These are phyloP conservation scores for Nicotiana tabacum DNA, from an alignment of 257 asterid genomes.

Conservation along the genomic window DNA sequence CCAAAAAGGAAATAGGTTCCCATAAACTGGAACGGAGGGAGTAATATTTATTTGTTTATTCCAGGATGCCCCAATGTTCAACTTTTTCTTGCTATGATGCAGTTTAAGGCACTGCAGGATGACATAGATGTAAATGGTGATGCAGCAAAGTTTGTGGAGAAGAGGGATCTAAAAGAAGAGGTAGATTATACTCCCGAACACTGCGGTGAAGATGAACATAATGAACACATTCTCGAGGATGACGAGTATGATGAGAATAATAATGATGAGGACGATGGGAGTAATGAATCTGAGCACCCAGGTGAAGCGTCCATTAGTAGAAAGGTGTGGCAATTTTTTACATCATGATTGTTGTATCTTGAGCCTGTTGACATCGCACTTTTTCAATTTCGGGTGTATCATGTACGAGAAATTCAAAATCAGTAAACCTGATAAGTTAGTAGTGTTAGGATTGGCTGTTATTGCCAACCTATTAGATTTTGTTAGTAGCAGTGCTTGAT, in stretches of 20 bases:
- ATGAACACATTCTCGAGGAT: conserved; percentile 33
- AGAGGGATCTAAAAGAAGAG: conserved; percentile 37
- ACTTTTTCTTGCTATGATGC: conserved; percentile 22
- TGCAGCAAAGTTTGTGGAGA: conserved; percentile 22
- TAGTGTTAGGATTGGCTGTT: background rate
- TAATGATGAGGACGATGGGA: conserved; percentile 27
- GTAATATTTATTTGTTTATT: background rate
- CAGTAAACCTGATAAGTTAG: background rate
- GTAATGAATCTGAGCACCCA: conserved; percentile 37
- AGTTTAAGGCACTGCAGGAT: conserved; percentile 33
- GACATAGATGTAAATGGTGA: conserved; percentile 19
- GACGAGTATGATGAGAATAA: conserved; percentile 16
- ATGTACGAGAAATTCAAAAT: background rate
- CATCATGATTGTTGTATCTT: conserved; percentile 39
- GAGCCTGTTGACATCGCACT: background rate
- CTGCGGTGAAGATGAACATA: conserved; percentile 36
- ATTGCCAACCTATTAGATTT: background rate
- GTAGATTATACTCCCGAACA: conserved; percentile 38
- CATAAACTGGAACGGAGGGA: no score
- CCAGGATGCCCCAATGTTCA: background rate
- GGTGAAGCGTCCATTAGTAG: conserved; percentile 55
- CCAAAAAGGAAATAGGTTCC: no score
- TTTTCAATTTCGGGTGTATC: background rate
- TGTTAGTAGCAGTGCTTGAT: background rate
- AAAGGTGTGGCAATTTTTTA: conserved; percentile 82